Conservation (phyloP, 345 rosid genomes). For the Excoecaria cochinchinensis region DNA sequence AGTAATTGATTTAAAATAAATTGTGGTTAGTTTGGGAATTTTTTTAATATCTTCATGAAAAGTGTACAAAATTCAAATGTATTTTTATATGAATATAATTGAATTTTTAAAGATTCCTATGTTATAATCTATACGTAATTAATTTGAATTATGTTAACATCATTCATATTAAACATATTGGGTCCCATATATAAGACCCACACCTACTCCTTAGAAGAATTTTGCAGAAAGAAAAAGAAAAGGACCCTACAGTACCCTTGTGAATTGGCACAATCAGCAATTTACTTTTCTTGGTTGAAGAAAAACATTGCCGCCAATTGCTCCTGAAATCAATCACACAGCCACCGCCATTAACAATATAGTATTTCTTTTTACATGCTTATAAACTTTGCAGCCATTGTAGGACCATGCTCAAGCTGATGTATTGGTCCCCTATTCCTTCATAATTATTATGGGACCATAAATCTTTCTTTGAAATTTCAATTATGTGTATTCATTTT, state of each 20-base stretch:
- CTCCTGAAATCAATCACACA: slow-evolving; percentile 13
- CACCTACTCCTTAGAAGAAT: too few relatives aligned
- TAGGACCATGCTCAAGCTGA: background rate
- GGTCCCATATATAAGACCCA: too few relatives aligned
- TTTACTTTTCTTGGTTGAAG: background rate
- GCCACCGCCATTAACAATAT: too few relatives aligned
- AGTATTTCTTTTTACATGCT: too few relatives aligned
- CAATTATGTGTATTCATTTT: background rate
- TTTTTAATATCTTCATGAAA: too few relatives aligned
- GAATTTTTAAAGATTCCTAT: too few relatives aligned
- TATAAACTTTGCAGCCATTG: too few relatives aligned
- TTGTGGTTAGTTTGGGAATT: background rate
- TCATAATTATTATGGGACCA: slow-evolving; percentile 1
- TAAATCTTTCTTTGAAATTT: background rate
- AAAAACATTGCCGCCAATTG: slow-evolving; percentile 28
- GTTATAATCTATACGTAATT: too few relatives aligned
- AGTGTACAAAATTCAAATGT: too few relatives aligned
- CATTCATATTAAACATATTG: too few relatives aligned
- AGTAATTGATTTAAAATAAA: background rate
- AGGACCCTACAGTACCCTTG: slow-evolving; percentile 5
- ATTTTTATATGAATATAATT: too few relatives aligned
- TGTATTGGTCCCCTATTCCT: slow-evolving; percentile 9
- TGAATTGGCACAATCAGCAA: background rate
- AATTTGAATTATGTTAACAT: too few relatives aligned
- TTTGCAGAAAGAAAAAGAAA: background rate